Evolutionary conservation across 2,329 filamentous ascomycete species (phyloP).

Genomic region (Penicillium sp.): DNA sequence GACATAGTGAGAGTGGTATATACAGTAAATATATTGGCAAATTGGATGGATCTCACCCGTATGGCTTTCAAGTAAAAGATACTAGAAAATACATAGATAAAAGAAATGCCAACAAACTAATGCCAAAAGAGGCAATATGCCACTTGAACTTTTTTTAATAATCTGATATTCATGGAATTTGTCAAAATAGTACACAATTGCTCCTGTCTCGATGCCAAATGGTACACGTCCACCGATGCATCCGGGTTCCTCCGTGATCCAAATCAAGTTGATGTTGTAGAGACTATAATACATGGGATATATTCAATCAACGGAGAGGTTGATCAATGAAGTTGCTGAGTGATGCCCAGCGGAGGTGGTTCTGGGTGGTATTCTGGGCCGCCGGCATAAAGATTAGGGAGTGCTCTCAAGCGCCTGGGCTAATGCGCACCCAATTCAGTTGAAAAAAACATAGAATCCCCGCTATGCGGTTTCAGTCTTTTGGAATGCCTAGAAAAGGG

Average conservation of each 20-base stretch:
- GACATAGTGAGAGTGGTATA: not conserved
- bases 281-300: slow-evolving; percentile 28
- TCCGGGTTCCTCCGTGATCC: not conserved
- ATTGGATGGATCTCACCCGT: not conserved
- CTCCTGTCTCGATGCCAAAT: not conserved
- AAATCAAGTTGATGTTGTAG: slow-evolving; percentile 21
- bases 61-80: too few species aligned
- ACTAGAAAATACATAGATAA: too few species aligned
- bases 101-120: not conserved
- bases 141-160: not conserved
- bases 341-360: not conserved
- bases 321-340: not conserved
- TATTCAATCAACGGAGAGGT: slow-evolving; percentile 19
- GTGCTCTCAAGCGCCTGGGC: too few species aligned
- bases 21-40: not conserved
- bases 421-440: not conserved
- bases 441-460: not conserved
- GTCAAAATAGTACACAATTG: not conserved
- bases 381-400: not conserved
- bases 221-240: not conserved
- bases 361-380: not conserved
- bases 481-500: not conserved
- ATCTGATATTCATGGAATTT: not conserved
- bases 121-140: not conserved
- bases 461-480: not conserved